These are phyloP conservation scores for Stygiomarasmius scandens DNA, from an alignment of 1,284 basidiomycete species.

Conservation along the genomic window DNA sequence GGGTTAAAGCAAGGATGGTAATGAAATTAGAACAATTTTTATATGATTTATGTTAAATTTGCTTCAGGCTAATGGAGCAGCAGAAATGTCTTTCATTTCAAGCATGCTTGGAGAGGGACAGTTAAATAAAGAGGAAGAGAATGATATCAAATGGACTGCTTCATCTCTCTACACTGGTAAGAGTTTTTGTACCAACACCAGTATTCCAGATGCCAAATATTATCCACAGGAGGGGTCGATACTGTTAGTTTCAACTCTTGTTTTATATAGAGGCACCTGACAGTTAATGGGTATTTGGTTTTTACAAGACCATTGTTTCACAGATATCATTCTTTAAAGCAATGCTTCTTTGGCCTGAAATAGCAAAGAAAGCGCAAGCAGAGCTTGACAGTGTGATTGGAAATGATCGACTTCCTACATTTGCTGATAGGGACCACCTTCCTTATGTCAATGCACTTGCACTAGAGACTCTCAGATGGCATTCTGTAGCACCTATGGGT, in stretches of 20 bases:
- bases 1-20: conserved; percentile 22
- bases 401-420: conserved; percentile 33
- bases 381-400: conserved; percentile 41
- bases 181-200: neutral
- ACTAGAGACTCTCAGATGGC: conserved; percentile 32
- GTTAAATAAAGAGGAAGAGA: conserved; percentile 14
- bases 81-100: conserved; percentile 20
- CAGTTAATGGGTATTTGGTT: too few relatives aligned
- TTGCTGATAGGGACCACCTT: conserved; percentile 32
- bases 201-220: neutral
- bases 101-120: conserved; percentile 13
- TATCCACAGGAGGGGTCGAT: conserved; percentile 12
- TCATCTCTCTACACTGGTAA: conserved; percentile 23
- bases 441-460: conserved; percentile 39
- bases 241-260: conserved; percentile 21
- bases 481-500: conserved; percentile 22
- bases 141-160: conserved; percentile 21
- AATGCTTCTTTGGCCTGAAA: conserved; percentile 34
- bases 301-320: neutral
- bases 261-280: too few relatives aligned
- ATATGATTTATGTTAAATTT: too few relatives aligned
- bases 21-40: too few relatives aligned
- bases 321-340: conserved; percentile 23
- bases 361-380: conserved; percentile 33
- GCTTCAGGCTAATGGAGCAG: conserved; percentile 15